Conservation (phyloP, 805 yeast genomes). For the Candida sanyiensis region DNA sequence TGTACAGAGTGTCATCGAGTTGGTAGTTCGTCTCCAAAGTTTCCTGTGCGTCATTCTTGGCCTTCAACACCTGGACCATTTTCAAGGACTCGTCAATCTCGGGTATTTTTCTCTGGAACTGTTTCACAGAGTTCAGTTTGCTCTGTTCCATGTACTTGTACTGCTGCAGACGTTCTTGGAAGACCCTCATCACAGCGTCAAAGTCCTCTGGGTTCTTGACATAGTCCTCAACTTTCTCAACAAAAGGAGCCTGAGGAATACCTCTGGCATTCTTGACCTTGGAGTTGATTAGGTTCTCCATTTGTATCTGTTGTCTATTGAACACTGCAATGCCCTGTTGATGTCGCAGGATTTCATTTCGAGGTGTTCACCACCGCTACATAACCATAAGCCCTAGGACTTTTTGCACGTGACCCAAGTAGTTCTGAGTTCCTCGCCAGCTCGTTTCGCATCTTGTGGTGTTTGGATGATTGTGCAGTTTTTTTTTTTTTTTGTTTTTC, state of each 20-base stretch:
- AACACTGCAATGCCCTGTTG: too few relatives aligned
- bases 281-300: conserved; percentile 24
- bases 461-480: conserved; percentile 1
- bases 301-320: not conserved
- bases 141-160: conserved; percentile 74
- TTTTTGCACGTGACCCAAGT: too few relatives aligned
- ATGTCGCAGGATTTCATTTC: not conserved
- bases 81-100: conserved; percentile 83
- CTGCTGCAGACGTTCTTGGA: conserved; percentile 85
- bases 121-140: conserved; percentile 33
- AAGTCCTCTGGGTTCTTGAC: conserved; percentile 67
- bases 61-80: conserved; percentile 55
- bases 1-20: conserved; percentile 85
- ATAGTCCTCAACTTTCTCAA: conserved; percentile 73
- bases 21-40: conserved; percentile 76
- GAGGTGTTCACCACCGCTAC: not conserved
- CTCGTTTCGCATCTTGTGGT: too few relatives aligned
- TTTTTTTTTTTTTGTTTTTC: too few relatives aligned
- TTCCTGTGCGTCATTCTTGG: conserved; percentile 38
- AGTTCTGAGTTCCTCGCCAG: too few relatives aligned
- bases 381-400: conserved; percentile 1
- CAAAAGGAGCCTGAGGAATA: conserved; percentile 93
- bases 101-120: conserved; percentile 72
- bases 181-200: conserved; percentile 59
- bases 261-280: conserved; percentile 74